Evolutionary conservation across 768 basidiomycete genomes (phyloP).

Genomic region (Hygrocybe coccinea): DNA sequence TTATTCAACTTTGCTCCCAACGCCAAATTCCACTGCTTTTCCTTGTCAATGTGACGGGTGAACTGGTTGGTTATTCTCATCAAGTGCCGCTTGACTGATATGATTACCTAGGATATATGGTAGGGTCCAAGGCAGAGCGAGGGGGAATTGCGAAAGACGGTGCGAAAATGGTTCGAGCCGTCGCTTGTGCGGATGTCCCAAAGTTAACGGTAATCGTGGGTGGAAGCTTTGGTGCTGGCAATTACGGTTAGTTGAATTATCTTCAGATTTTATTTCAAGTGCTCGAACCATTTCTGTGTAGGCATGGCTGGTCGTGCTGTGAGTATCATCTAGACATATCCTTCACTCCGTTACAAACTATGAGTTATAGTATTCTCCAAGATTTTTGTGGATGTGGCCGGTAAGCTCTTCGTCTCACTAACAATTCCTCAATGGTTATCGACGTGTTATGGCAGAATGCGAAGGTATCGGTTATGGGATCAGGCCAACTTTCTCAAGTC

Average conservation of each 20-base stretch:
- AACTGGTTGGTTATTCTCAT: constrained; percentile 8
- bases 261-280: constrained; percentile 6
- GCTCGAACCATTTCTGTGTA: constrained; percentile 25
- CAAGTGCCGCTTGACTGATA: neutral
- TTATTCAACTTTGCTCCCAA: constrained; percentile 92
- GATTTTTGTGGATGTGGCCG: constrained; percentile 99
- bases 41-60: constrained; percentile 91
- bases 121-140: constrained; percentile 89
- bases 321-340: constrained; percentile 30
- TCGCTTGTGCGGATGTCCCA: constrained; percentile 89
- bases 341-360: constrained; percentile 9
- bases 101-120: constrained; percentile 70
- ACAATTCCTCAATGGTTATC: constrained; percentile 1
- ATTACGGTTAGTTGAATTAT: constrained; percentile 62
- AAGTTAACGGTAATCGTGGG: constrained; percentile 92
- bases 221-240: constrained; percentile 92
- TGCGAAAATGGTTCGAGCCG: constrained; percentile 96
- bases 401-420: constrained; percentile 39
- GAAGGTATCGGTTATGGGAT: constrained; percentile 94
- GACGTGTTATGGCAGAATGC: constrained; percentile 55
- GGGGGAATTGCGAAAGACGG: constrained; percentile 95
- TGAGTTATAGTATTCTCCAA: constrained; percentile 72
- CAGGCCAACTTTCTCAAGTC: constrained; percentile 86
- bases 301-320: constrained; percentile 93
- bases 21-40: constrained; percentile 85